Conservation (phyloP, 768 basidiomycete genomes). For the Mycena olivaceomarginata region DNA sequence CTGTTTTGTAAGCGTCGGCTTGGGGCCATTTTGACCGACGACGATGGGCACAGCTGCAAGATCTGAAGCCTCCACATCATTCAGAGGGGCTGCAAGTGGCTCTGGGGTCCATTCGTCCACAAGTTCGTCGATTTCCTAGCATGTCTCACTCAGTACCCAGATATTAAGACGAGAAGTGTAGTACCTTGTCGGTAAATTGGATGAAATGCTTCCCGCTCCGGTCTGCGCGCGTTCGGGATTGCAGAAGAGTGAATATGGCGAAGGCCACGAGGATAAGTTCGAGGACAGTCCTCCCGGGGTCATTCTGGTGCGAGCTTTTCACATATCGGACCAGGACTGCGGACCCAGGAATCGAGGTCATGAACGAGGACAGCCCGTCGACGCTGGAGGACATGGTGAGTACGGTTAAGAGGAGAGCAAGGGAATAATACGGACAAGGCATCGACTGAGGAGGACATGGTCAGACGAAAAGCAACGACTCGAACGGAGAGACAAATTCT, state of each 20-base stretch:
- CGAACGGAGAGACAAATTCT: too few relatives aligned
- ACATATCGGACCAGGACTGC: constrained; percentile 93
- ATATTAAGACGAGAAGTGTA: not conserved
- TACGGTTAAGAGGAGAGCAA: not conserved
- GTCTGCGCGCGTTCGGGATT: constrained; percentile 92
- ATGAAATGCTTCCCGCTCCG: constrained; percentile 92
- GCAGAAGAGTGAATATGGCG: constrained; percentile 92
- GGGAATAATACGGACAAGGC: not conserved
- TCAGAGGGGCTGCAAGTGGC: constrained; percentile 81
- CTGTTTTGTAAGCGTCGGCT: constrained; percentile 80
- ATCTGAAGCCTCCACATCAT: constrained; percentile 76
- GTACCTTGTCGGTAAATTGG: constrained; percentile 92
- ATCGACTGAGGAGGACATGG: not conserved
- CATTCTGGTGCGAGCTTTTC: constrained; percentile 95
- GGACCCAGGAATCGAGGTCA: constrained; percentile 77
- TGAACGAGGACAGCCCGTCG: not conserved
- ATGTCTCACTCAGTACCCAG: constrained; percentile 9
- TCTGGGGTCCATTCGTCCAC: constrained; percentile 97
- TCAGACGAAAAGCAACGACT: too few relatives aligned
- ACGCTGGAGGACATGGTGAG: not conserved
- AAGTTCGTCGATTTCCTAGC: constrained; percentile 95
- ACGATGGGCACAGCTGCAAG: constrained; percentile 87
- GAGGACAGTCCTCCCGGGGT: constrained; percentile 93
- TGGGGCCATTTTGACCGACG: constrained; percentile 87
- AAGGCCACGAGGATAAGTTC: constrained; percentile 93